Percentiles rank a stretch among this genome's conserved stretches.
phyloP scores from a whole-genome alignment of 148 eudicot genomes.

The Fagopyrum esculentum region DNA sequence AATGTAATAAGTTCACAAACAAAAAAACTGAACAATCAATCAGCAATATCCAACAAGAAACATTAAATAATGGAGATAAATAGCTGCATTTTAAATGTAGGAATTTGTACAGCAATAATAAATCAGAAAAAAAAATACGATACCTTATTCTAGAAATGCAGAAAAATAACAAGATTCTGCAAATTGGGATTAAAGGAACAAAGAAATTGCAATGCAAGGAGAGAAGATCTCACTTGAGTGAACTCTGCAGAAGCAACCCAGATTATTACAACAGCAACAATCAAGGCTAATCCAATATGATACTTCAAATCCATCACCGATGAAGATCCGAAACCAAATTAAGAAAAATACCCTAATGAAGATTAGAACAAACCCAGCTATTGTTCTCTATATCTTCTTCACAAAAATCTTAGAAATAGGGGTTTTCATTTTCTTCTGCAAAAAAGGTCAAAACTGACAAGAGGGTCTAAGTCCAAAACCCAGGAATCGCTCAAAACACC shows the following conservation, averaged over 20 bases:
- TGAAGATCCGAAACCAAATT: not conserved
- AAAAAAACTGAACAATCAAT: not conserved
- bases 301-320: slow-evolving; percentile 9
- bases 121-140: not conserved
- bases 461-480: slow-evolving; percentile 7
- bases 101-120: not conserved
- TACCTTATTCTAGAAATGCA: not conserved
- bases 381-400: not conserved
- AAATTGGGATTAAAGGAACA: not conserved
- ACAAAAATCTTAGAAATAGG: not conserved
- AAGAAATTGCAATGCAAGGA: not conserved
- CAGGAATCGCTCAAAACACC: not conserved
- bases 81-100: too few species aligned
- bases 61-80: not conserved
- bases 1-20: not conserved
- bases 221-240: slow-evolving; percentile 11
- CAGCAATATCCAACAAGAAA: not conserved
- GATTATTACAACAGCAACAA: slow-evolving; percentile 11
- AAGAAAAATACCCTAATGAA: not conserved
- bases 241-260: slow-evolving; percentile 15
- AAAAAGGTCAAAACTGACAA: not conserved
- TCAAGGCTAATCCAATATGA: slow-evolving; percentile 9
- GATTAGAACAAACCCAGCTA: not conserved
- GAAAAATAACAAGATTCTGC: not conserved
- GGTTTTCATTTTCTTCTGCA: not conserved